phyloP scores from a whole-genome alignment of 768 basidiomycete species.

The Podaxis rugospora region DNA sequence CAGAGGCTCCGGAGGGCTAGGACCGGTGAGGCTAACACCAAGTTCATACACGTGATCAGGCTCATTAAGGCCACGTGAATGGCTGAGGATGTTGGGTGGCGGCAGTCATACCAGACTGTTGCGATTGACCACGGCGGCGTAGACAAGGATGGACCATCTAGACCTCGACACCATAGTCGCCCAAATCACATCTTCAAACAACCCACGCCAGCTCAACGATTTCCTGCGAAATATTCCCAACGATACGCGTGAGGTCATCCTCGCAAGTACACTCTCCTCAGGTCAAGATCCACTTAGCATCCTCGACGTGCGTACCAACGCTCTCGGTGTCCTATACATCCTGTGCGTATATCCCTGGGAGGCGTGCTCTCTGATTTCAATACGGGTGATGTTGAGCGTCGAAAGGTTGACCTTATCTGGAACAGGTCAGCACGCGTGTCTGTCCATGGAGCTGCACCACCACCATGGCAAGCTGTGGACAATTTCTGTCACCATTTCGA shows the following conservation, averaged over 20 bases:
- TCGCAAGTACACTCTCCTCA: constrained; percentile 47
- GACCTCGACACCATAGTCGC: constrained; percentile 9
- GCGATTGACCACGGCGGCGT: background rate
- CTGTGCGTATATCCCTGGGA: constrained; percentile 45
- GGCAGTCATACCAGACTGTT: too few species aligned
- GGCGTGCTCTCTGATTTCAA: background rate
- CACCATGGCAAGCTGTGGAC: constrained; percentile 38
- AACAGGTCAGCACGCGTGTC: constrained; percentile 57
- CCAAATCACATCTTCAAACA: constrained; percentile 42
- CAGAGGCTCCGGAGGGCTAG: too few species aligned
- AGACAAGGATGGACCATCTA: constrained; percentile 4
- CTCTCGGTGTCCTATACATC: constrained; percentile 67
- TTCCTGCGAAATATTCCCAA: constrained; percentile 45
- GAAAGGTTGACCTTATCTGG: background rate
- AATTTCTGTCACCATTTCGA: constrained; percentile 62
- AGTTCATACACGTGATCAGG: background rate
- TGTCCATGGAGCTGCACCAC: constrained; percentile 32
- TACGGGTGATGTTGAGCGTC: background rate
- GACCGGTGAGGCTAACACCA: too few species aligned
- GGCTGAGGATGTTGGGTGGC: background rate
- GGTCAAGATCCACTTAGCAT: constrained; percentile 67
- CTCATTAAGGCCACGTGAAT: background rate
- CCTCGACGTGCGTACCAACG: constrained; percentile 51
- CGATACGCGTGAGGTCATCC: constrained; percentile 53
- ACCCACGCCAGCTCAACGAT: constrained; percentile 32